These are phyloP conservation scores for Edaphochlamys debaryana DNA, from an alignment of 139 green algal genomes.

Conservation along the genomic window DNA sequence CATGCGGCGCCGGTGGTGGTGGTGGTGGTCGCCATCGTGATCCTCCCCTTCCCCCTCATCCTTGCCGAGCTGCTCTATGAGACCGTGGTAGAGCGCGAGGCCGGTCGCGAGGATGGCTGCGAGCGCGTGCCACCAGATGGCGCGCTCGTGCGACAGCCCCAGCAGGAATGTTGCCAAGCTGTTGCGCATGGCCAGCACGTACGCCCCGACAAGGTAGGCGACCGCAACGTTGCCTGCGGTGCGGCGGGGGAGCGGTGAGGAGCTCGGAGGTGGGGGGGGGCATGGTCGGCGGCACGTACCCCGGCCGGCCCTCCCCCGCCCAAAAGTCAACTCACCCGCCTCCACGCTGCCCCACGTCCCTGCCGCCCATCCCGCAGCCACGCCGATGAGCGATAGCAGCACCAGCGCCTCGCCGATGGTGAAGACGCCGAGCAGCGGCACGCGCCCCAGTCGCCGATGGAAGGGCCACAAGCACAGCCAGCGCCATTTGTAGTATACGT, in stretches of 20 bases:
- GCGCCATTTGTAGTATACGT: background rate
- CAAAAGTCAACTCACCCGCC: background rate
- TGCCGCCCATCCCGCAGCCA: background rate
- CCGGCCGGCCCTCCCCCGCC: no score
- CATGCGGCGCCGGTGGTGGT: no score
- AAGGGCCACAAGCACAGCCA: background rate
- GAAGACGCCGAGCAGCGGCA: background rate
- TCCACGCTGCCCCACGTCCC: background rate
- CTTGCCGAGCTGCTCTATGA: background rate
- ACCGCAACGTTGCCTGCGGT: background rate
- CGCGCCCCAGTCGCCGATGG: background rate
- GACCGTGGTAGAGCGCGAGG: background rate
- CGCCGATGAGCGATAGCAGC: background rate
- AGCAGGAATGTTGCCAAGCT: background rate
- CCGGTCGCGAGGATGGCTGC: background rate
- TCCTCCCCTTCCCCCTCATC: no score
- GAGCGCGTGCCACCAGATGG: background rate
- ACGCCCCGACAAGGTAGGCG: background rate
- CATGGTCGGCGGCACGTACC: background rate
- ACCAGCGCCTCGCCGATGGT: background rate
- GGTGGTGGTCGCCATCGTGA: no score
- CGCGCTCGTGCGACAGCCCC: slow-evolving; percentile 5
- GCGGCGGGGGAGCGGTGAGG: background rate
- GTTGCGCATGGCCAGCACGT: background rate
- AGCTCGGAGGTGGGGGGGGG: background rate